Conservation (phyloP, 345 rosid species). For the Aegle marmelos region DNA sequence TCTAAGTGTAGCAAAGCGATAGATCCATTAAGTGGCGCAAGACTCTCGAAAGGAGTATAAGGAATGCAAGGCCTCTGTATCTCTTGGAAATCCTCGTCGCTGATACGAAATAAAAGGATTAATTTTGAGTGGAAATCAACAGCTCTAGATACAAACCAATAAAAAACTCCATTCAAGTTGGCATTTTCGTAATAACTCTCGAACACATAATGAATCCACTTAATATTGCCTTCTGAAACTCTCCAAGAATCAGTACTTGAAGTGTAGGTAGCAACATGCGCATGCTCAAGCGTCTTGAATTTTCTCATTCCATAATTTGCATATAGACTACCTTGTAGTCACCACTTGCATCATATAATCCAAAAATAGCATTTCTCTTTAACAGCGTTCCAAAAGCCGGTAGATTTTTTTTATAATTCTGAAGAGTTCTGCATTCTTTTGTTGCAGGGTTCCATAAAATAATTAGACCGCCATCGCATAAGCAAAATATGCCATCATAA, state of each 20-base stretch:
- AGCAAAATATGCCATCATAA: not conserved
- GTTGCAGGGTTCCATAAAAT: not conserved
- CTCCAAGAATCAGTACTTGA: not conserved
- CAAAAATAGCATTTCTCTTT: not conserved
- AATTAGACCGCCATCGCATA: not conserved
- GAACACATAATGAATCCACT: too few species aligned
- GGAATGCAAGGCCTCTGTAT: not conserved
- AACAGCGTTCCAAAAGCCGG: too few species aligned
- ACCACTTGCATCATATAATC: not conserved
- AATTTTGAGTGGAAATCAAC: not conserved
- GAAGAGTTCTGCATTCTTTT: not conserved
- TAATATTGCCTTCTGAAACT: not conserved
- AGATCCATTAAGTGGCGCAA: too few species aligned
- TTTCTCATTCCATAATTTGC: too few species aligned
- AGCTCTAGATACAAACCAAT: not conserved
- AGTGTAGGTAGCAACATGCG: not conserved
- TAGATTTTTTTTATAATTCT: too few species aligned
- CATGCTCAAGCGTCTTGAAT: too few species aligned
- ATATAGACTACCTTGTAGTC: not conserved
- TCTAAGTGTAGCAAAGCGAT: too few species aligned
- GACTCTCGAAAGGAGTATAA: not conserved
- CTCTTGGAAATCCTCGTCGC: not conserved
- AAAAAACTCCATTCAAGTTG: not conserved
- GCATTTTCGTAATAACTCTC: too few species aligned
- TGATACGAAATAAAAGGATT: not conserved